Base-by-base conservation (phyloP, 2,329 filamentous ascomycete species). In the Calonectria multiphialidica region DNA sequence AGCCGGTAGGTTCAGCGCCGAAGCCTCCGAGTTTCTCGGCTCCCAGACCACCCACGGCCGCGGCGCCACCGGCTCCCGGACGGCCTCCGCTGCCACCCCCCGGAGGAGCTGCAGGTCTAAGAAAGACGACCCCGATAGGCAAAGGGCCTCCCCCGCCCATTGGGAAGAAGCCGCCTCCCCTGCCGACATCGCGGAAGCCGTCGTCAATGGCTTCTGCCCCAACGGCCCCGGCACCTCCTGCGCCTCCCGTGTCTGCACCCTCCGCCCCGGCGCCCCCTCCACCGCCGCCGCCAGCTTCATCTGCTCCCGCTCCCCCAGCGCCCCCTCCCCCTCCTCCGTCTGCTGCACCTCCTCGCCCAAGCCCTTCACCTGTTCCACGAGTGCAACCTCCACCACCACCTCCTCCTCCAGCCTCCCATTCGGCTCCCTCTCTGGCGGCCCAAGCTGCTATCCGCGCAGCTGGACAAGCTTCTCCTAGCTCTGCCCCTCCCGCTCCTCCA, bases 111-210 rank as follows among this genome's bases (percentile, higher is more conserved):
- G 73, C 77, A 35, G 89, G 90, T 75, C 84, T 94, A 50, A 88
- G 91, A 75, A 94, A 92, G 82, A 86, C 88, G 72, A 90, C 90
- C 5, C 78, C 77, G 12, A 72, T 79, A 37, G 76, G 75, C 68
- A 91, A 90, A 79, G 93, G 92, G 68, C 95, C 95, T 42, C 95
- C 95, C 35, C 94, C 94, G 15, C 93, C 93, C 7, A 89, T 94
- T 77, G 93, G 93, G 72, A 95, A 95, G 87, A 95, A 95, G 80
- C 90, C 90, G 42, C 91, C 92, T 30, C 90, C 91, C 49, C 88
- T 90, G 63, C 92, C 91, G 66, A 88, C 86, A 71, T 90, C 88
- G 68, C 86, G 91, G 75, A 92, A 92, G 79, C 89, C 90, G 15
- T 90, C 88, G 2, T 77, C 81, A 50, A 81, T 85, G 69, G 72